A percentile compares a stretch with the other conserved stretches of the same genome.
These are phyloP conservation scores for Cardiospermum halicacabum DNA, from an alignment of 345 rosid species.

Conservation along the genomic window DNA sequence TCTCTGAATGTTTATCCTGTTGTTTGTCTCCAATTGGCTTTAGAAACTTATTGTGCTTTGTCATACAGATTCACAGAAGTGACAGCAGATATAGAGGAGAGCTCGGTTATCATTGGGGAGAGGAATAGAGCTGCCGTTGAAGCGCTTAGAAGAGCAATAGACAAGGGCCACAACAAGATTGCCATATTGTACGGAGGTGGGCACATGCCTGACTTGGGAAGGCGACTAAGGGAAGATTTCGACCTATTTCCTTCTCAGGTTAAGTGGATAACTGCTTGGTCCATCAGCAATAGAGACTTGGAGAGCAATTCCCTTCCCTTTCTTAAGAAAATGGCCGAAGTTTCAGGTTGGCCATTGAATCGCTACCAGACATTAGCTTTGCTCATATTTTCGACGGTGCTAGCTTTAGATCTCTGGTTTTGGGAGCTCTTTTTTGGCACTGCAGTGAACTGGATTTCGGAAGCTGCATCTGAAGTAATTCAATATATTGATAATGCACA, in stretches of 20 bases:
- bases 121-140: conserved; percentile 73
- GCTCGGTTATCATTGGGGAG: conserved; percentile 86
- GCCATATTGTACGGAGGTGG: conserved; percentile 93
- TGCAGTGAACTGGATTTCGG: conserved; percentile 52
- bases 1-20: background rate
- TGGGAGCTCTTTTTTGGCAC: conserved; percentile 78
- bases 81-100: conserved; percentile 70
- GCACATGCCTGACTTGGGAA: conserved; percentile 95
- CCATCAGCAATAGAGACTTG: conserved; percentile 52
- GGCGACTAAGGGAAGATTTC: conserved; percentile 70
- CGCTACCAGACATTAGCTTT: conserved; percentile 83
- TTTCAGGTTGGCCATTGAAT: conserved; percentile 80
- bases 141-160: conserved; percentile 57
- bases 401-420: conserved; percentile 81
- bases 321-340: conserved; percentile 61
- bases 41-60: background rate
- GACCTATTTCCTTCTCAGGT: conserved; percentile 60
- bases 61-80: conserved; percentile 65
- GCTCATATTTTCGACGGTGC: conserved; percentile 65
- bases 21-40: background rate
- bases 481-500: conserved; percentile 37
- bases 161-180: conserved; percentile 64
- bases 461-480: conserved; percentile 34
- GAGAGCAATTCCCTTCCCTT: conserved; percentile 53
- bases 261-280: conserved; percentile 94